phyloP scores from a whole-genome alignment of 2,329 filamentous ascomycete genomes.

The Trichoderma harzianum region DNA sequence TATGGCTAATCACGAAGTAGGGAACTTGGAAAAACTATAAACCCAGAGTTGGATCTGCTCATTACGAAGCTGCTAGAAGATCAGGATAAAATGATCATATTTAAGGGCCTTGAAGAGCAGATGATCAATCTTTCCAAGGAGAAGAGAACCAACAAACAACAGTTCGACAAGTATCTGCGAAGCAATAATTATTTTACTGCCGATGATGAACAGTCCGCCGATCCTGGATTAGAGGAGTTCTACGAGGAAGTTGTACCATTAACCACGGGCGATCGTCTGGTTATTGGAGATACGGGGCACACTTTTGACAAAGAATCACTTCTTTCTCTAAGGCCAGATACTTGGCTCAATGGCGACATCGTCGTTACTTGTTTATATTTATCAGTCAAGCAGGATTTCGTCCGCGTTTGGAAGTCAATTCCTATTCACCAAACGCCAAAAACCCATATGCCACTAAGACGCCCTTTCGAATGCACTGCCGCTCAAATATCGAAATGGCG shows the following conservation, averaged over 20 bases:
- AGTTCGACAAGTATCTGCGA: too few relatives aligned
- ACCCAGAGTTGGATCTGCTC: too few relatives aligned
- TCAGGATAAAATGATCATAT: too few relatives aligned
- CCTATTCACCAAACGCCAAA: slow-evolving; percentile 6
- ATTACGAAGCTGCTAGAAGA: too few relatives aligned
- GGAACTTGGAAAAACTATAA: too few relatives aligned
- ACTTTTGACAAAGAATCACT: not conserved
- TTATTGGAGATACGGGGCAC: not conserved
- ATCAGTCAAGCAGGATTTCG: slow-evolving; percentile 15
- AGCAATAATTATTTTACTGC: too few relatives aligned
- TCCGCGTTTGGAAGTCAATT: slow-evolving; percentile 18
- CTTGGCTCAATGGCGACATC: not conserved
- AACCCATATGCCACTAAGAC: not conserved
- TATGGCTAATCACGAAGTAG: too few relatives aligned
- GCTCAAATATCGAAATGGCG: slow-evolving; percentile 14
- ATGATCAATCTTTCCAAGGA: too few relatives aligned
- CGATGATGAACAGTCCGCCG: not conserved
- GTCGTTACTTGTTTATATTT: slow-evolving; percentile 17
- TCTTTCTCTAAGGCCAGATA: not conserved
- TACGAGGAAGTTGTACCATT: not conserved
- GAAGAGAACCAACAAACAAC: too few relatives aligned
- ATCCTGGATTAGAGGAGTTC: not conserved
- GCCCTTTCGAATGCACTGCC: slow-evolving; percentile 12
- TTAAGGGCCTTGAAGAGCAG: too few relatives aligned
- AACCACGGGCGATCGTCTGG: not conserved